Evolutionary conservation across 805 yeast species (phyloP).

Genomic region (Blastobotrys terrestris): DNA sequence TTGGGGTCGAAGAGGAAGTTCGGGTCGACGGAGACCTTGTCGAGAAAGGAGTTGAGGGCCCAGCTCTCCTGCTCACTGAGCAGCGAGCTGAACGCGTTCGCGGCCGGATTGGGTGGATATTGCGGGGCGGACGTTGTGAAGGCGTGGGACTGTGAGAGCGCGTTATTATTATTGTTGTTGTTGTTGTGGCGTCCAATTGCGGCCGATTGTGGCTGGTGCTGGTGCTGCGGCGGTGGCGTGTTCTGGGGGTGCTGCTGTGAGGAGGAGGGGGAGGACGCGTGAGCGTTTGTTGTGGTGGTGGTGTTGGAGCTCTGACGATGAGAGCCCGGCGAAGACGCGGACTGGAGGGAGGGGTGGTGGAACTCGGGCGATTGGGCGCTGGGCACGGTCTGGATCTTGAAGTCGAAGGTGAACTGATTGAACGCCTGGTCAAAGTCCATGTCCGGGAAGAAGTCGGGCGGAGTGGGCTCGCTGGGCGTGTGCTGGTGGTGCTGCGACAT

Average conservation of each 20-base stretch:
- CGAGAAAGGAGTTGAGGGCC: conserved; percentile 29
- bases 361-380: background rate
- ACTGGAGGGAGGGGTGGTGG: too few relatives aligned
- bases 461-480: background rate
- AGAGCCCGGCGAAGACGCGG: background rate
- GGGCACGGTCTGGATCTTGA: background rate
- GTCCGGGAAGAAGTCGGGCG: conserved; percentile 3
- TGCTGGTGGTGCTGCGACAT: background rate
- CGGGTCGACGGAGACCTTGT: conserved; percentile 26
- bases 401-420: conserved; percentile 4
- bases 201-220: background rate
- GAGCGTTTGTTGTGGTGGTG: background rate
- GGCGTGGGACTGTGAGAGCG: background rate
- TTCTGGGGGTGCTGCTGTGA: background rate
- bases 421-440: conserved; percentile 7
- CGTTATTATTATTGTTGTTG: background rate
- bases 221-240: background rate
- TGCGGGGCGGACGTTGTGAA: background rate
- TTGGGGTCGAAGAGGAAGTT: conserved; percentile 30
- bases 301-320: too few relatives aligned
- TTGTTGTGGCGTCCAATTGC: too few relatives aligned
- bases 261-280: background rate
- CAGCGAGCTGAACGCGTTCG: conserved; percentile 5
- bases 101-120: background rate
- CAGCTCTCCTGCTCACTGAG: conserved; percentile 26